Evolutionary conservation across 2,329 filamentous ascomycete species (phyloP), one percentile per base, ranked within the genome.

Genomic region (Ophiostoma montium): DNA sequence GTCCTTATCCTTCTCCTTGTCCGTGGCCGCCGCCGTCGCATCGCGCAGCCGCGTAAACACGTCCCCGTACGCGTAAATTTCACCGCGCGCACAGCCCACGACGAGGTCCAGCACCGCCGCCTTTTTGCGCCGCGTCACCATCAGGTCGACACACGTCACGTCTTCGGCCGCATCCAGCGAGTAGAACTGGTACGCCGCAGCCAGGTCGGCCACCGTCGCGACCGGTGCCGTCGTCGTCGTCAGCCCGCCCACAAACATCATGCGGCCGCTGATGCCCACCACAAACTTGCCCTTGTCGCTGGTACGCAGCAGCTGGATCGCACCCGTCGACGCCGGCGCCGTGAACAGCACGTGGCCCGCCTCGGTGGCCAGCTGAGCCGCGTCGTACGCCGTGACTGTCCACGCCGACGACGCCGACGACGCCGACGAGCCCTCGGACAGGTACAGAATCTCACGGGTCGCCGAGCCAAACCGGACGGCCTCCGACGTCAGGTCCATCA

Each of bases 41-140:
- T 62, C 63, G 47, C 71, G 71, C 35, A 85, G 68, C 53, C 76
- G 76, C 50, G 67, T 63, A 10, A 90, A 60, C 15, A 88, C 67
- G 63, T 94, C 84, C 53, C 82, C 78, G 62, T 94, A 95, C n/a
- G 89, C 66, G 58, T 86, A 78, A 39, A 96, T 84, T 21, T 77
- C 75, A 55, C 92, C 92, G 46, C 80, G 76, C 5, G 77, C 75
- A 54, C 86, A 81, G 47, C 92, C 92, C 48, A 94, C 67, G 4
- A 81, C 82, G 23, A 98, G 63, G 59, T 94, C 83, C 8, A 52
- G 32, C 1, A 12, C 36, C 0, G 56, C 52, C 47, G 61, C 58
- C 33, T 57, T 60, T 32, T 54, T 61, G 58, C 55, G 61, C 35
- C 52, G 60, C 58, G 54, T 69, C 50, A 65, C 65, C 54, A 76